A percentile compares a stretch with the other conserved stretches of the same genome.
Evolutionary conservation across 345 rosid genomes (phyloP).

Genomic region (Melaleuca alternifolia): DNA sequence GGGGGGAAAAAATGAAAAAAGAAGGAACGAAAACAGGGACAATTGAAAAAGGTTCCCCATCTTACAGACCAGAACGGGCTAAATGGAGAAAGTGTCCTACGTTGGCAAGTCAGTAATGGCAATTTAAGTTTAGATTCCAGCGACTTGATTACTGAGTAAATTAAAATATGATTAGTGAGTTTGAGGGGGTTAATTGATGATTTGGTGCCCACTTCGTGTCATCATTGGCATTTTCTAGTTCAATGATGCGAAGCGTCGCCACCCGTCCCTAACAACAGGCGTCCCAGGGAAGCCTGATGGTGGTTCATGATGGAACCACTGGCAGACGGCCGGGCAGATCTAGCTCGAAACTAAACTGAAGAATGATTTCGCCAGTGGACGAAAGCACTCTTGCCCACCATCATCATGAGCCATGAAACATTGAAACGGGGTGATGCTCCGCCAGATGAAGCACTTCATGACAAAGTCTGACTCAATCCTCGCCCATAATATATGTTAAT

Average conservation of each 20-base stretch:
- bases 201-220: not conserved
- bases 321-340: not conserved
- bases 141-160: not conserved
- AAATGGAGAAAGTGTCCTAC: not conserved
- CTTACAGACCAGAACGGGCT: rapidly evolving
- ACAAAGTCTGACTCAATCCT: not conserved
- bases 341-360: not conserved
- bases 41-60: not conserved
- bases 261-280: not conserved
- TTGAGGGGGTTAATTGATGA: not conserved
- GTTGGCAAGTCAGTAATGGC: not conserved
- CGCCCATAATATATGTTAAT: not conserved
- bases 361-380: not conserved
- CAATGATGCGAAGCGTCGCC: not conserved
- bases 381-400: not conserved
- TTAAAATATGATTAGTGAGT: not conserved
- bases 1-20: no score
- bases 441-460: not conserved
- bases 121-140: not conserved
- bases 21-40: not conserved
- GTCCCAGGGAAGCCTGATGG: not conserved
- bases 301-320: not conserved
- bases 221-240: not conserved
- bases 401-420: not conserved
- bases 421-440: not conserved